A percentile compares a stretch with the other conserved stretches of the same genome.
These are phyloP conservation scores for Colletotrichum liriopes DNA, from an alignment of 2,329 filamentous ascomycete species.

Conservation along the genomic window DNA sequence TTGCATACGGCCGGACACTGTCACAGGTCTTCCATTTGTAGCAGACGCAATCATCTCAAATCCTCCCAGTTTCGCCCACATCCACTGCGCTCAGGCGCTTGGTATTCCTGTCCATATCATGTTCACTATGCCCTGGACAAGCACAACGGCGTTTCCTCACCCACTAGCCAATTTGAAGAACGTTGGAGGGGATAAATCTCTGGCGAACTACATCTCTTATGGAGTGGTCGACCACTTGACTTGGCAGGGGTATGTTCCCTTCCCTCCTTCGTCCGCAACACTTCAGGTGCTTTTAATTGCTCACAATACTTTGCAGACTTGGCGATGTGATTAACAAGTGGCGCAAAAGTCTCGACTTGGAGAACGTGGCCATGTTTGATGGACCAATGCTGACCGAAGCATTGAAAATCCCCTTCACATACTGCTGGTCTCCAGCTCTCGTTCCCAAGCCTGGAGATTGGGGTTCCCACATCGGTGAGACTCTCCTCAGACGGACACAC, in stretches of 20 bases:
- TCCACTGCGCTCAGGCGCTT: conserved; percentile 60
- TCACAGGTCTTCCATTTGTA: conserved; percentile 55
- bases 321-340: conserved; percentile 15
- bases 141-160: conserved; percentile 80
- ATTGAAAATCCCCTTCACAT: conserved; percentile 80
- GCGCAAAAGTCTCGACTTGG: conserved; percentile 63
- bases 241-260: conserved; percentile 72
- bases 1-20: conserved; percentile 42
- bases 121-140: conserved; percentile 79
- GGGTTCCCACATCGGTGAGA: conserved; percentile 70
- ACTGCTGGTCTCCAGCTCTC: conserved; percentile 80
- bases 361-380: conserved; percentile 78
- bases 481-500: background rate
- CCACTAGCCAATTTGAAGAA: conserved; percentile 77
- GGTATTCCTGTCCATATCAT: conserved; percentile 61
- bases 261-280: background rate
- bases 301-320: background rate
- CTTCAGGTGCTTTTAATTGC: background rate
- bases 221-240: conserved; percentile 81
- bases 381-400: conserved; percentile 78
- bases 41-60: conserved; percentile 64
- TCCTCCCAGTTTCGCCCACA: conserved; percentile 60
- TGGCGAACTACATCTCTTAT: conserved; percentile 79
- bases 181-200: conserved; percentile 61
- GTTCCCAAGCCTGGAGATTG: conserved; percentile 79